phyloP scores from a whole-genome alignment of 2,329 filamentous ascomycete genomes.

The Alternaria conjuncta region DNA sequence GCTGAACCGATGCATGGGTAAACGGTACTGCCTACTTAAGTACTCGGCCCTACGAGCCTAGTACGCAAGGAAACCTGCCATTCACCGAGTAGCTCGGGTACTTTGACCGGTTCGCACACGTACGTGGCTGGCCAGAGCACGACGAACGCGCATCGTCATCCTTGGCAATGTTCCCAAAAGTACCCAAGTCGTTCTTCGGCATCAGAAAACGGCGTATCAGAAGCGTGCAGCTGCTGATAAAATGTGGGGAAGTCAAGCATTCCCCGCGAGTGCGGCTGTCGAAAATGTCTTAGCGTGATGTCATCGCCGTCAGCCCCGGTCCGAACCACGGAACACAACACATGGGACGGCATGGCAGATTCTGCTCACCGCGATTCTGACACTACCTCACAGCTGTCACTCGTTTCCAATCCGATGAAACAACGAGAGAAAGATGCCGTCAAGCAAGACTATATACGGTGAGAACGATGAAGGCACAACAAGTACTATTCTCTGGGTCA shows the following conservation, averaged over 20 bases:
- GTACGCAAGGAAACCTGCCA: conserved; percentile 23
- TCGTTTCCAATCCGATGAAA: neutral
- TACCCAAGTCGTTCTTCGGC: conserved; percentile 1
- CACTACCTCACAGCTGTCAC: neutral
- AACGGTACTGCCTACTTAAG: conserved; percentile 9
- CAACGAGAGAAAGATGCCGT: neutral
- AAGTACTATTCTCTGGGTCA: neutral
- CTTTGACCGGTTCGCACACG: conserved; percentile 16
- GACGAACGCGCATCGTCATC: conserved; percentile 5
- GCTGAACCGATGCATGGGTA: neutral
- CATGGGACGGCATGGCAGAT: neutral
- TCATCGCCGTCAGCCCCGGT: conserved; percentile 22
- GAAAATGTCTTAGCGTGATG: conserved; percentile 22
- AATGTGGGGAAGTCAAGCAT: conserved; percentile 7
- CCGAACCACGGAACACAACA: conserved; percentile 13
- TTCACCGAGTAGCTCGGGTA: conserved; percentile 5
- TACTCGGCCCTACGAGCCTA: neutral
- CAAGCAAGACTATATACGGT: neutral
- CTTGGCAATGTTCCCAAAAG: conserved; percentile 8
- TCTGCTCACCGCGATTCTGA: neutral
- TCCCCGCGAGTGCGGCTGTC: conserved; percentile 25
- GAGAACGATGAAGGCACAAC: neutral
- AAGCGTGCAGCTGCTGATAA: conserved; percentile 4
- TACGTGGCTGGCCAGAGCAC: conserved; percentile 25
- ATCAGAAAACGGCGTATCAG: conserved; percentile 2